These are phyloP conservation scores for Metschnikowia peoriensis DNA, from an alignment of 805 yeast species.

Conservation along the genomic window DNA sequence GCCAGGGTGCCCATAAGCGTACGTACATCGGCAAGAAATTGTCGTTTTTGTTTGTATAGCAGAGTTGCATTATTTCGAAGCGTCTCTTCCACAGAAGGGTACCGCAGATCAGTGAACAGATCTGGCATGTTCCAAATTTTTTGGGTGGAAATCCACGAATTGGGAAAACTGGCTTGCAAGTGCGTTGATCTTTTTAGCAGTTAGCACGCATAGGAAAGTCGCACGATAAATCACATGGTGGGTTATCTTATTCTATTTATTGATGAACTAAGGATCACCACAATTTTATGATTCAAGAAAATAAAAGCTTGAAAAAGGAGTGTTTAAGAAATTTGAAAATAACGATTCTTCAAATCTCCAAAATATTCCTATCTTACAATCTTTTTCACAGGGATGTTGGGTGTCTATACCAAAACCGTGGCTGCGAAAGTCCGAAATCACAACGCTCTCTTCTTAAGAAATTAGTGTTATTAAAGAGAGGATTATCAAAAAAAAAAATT, in stretches of 20 bases:
- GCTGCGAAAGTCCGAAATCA: no score
- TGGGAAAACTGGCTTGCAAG: not conserved
- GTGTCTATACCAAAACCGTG: no score
- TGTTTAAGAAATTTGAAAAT: no score
- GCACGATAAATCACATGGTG: not conserved
- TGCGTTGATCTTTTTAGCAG: not conserved
- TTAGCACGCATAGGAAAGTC: not conserved
- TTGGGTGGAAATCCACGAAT: not conserved
- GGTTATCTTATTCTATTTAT: not conserved
- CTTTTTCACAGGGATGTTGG: no score
- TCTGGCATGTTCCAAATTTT: slow-evolving; percentile 3
- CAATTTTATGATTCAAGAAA: not conserved
- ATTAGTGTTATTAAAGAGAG: no score
- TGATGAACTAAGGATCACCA: not conserved
- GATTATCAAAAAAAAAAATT: no score
- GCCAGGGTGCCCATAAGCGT: slow-evolving; percentile 35
- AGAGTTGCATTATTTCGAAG: slow-evolving; percentile 38
- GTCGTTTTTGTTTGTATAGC: slow-evolving; percentile 43
- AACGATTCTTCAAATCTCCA: no score
- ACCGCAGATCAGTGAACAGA: slow-evolving; percentile 28
- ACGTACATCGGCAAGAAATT: slow-evolving; percentile 36
- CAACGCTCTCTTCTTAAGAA: no score
- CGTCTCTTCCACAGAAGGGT: slow-evolving; percentile 41
- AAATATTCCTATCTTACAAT: no score
- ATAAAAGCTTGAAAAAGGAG: no score